phyloP scores from a whole-genome alignment of 2,329 filamentous ascomycete genomes.

The Microcyclospora pomicola region DNA sequence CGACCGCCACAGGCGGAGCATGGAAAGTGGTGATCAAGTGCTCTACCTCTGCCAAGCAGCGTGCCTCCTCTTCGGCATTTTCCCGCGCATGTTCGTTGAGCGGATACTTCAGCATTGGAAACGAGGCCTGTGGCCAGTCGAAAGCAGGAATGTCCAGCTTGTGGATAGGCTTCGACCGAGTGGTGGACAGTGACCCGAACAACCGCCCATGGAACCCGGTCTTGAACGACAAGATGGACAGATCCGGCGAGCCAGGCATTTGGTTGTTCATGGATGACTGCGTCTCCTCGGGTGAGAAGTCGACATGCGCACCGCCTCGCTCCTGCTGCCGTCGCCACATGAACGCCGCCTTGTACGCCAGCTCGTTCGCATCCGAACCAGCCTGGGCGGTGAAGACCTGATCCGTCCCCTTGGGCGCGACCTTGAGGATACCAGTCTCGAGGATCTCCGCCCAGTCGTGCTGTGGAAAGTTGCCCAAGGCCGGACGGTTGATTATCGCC shows the following conservation, averaged over 20 bases:
- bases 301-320: conserved; percentile 61
- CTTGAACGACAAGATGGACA: conserved; percentile 82
- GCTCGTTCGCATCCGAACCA: conserved; percentile 86
- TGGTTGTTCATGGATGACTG: conserved; percentile 66
- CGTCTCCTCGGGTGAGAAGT: conserved; percentile 69
- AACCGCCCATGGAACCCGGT: conserved; percentile 81
- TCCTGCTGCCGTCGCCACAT: conserved; percentile 77
- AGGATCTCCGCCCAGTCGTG: conserved; percentile 71
- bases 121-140: conserved; percentile 84
- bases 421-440: conserved; percentile 64
- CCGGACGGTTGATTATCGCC: conserved; percentile 75
- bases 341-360: conserved; percentile 89
- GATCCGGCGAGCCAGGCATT: conserved; percentile 59
- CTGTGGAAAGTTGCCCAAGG: conserved; percentile 80
- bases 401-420: conserved; percentile 68
- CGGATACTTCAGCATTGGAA: conserved; percentile 76
- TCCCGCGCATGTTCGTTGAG: conserved; percentile 65
- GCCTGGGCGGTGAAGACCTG: conserved; percentile 86
- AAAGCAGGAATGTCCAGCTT: conserved; percentile 91
- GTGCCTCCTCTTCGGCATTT: conserved; percentile 69
- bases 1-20: conserved; percentile 63
- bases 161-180: conserved; percentile 84
- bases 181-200: conserved; percentile 77
- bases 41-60: conserved; percentile 72
- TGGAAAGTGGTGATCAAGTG: conserved; percentile 65